A percentile compares a stretch with the other conserved stretches of the same genome.
These are phyloP conservation scores for Albifimbria verrucaria DNA, from an alignment of 2,329 filamentous ascomycete species.

Conservation along the genomic window DNA sequence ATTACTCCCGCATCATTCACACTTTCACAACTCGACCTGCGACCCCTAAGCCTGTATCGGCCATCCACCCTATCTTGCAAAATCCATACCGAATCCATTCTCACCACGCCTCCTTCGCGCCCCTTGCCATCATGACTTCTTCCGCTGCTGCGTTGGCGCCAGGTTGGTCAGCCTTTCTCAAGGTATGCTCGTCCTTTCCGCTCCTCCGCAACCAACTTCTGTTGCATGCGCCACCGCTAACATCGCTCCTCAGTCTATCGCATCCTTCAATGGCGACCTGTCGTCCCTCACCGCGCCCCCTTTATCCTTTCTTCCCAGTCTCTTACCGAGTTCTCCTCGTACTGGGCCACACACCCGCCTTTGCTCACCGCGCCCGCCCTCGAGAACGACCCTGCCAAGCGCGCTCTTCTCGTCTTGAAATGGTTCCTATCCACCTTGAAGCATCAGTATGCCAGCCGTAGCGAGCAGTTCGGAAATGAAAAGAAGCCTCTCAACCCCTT, in stretches of 20 bases:
- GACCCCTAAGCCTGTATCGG: too few relatives aligned
- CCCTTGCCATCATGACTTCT: conserved; percentile 24
- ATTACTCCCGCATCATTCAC: neutral
- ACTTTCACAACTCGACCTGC: too few relatives aligned
- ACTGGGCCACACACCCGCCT: conserved; percentile 76
- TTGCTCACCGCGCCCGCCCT: conserved; percentile 79
- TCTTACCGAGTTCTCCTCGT: conserved; percentile 75
- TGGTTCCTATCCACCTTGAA: conserved; percentile 95
- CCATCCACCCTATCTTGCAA: too few relatives aligned
- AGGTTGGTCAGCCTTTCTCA: conserved; percentile 39
- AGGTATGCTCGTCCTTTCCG: conserved; percentile 32
- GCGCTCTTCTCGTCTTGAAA: conserved; percentile 83
- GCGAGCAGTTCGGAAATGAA: conserved; percentile 81
- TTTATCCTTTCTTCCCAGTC: conserved; percentile 79
- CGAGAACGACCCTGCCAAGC: conserved; percentile 76
- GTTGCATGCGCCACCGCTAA: too few relatives aligned
- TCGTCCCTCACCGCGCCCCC: conserved; percentile 78
- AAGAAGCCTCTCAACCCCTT: conserved; percentile 99
- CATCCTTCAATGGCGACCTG: conserved; percentile 78
- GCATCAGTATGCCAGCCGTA: conserved; percentile 73
- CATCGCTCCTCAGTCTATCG: conserved; percentile 68
- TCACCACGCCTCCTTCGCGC: too few relatives aligned
- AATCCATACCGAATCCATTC: too few relatives aligned
- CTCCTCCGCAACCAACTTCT: too few relatives aligned
- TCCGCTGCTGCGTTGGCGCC: conserved; percentile 22